These are phyloP conservation scores for Colletotrichum costaricense DNA, from an alignment of 2,329 filamentous ascomycete species.

Conservation along the genomic window DNA sequence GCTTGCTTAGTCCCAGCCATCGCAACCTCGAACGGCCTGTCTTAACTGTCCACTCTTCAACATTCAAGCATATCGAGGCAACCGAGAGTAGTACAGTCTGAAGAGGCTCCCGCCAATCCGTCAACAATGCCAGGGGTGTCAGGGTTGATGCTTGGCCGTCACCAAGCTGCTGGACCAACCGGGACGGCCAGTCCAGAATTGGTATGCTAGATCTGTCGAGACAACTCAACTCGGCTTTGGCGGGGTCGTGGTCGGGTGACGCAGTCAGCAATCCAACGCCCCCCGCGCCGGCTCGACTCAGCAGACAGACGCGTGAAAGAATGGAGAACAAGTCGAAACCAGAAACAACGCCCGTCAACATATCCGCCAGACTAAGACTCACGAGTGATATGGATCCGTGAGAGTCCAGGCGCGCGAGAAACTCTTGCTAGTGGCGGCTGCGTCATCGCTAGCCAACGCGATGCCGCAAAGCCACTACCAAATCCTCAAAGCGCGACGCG, in stretches of 20 bases:
- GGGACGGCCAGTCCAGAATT: slow-evolving; percentile 18
- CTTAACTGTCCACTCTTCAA: slow-evolving; percentile 7
- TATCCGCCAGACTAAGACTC: background rate
- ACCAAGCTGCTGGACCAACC: slow-evolving; percentile 16
- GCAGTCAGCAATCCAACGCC: slow-evolving; percentile 28
- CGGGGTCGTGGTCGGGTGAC: slow-evolving; percentile 26
- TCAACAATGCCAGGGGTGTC: slow-evolving; percentile 2
- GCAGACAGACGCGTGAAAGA: slow-evolving; percentile 9
- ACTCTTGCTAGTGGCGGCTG: slow-evolving; percentile 28
- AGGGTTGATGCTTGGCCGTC: slow-evolving; percentile 30
- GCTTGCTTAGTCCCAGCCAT: slow-evolving; percentile 27
- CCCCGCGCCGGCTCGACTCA: slow-evolving; percentile 4
- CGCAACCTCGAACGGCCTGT: slow-evolving; percentile 2
- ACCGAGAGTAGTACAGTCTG: background rate
- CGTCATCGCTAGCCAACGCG: slow-evolving; percentile 29
- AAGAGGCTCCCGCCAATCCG: slow-evolving; percentile 17
- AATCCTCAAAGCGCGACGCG: slow-evolving; percentile 30
- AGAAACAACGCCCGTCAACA: slow-evolving; percentile 14
- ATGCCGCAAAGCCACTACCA: slow-evolving; percentile 18
- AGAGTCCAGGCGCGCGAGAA: slow-evolving; percentile 19
- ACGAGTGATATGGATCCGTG: background rate
- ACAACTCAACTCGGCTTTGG: slow-evolving; percentile 28
- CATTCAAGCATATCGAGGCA: background rate
- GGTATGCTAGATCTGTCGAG: background rate
- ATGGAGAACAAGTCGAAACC: slow-evolving; percentile 3